A percentile compares a stretch with the other conserved stretches of the same genome.
phyloP scores from a whole-genome alignment of 2,329 filamentous ascomycete genomes.

The Trichoderma sp. region DNA sequence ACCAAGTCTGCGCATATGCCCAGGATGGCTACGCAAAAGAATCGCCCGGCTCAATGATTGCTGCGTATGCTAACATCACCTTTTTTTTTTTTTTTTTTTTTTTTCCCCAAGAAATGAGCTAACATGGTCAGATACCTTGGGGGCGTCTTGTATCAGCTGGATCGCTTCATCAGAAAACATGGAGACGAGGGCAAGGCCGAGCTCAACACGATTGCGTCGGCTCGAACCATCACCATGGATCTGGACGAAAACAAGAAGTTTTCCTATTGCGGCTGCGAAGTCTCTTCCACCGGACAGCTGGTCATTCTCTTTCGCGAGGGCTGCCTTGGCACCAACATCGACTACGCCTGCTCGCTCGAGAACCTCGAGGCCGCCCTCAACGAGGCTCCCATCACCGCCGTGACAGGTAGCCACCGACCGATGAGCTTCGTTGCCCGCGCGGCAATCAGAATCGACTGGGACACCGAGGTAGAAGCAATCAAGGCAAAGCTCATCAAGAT shows the following conservation, averaged over 20 bases:
- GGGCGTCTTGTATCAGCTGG: slow-evolving; percentile 40
- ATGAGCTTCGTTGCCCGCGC: slow-evolving; percentile 44
- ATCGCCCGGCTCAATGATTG: slow-evolving; percentile 44
- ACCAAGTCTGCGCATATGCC: slow-evolving; percentile 47
- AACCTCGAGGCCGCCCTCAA: slow-evolving; percentile 46
- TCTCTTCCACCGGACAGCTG: slow-evolving; percentile 44
- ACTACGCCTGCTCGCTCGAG: slow-evolving; percentile 35
- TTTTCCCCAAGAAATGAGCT: background rate
- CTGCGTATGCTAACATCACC: slow-evolving; percentile 33
- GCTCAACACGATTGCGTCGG: slow-evolving; percentile 45
- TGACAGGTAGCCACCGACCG: slow-evolving; percentile 25
- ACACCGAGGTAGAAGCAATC: slow-evolving; percentile 38
- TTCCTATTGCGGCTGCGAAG: slow-evolving; percentile 43
- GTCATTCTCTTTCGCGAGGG: slow-evolving; percentile 45
- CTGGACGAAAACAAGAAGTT: slow-evolving; percentile 42
- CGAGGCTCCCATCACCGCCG: slow-evolving; percentile 32
- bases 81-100: background rate
- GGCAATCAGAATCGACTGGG: slow-evolving; percentile 43
- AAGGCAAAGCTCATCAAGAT: slow-evolving; percentile 39
- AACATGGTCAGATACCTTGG: slow-evolving; percentile 41
- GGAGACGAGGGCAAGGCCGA: slow-evolving; percentile 42
- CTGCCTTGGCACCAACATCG: slow-evolving; percentile 45
- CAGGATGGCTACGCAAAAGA: slow-evolving; percentile 41
- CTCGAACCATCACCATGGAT: slow-evolving; percentile 46
- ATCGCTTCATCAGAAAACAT: slow-evolving; percentile 36